Evolutionary conservation across 495 filamentous ascomycete genomes (phyloP), one percentile per base, ranked within the genome.

Genomic region (Penicillium waksmanii): DNA sequence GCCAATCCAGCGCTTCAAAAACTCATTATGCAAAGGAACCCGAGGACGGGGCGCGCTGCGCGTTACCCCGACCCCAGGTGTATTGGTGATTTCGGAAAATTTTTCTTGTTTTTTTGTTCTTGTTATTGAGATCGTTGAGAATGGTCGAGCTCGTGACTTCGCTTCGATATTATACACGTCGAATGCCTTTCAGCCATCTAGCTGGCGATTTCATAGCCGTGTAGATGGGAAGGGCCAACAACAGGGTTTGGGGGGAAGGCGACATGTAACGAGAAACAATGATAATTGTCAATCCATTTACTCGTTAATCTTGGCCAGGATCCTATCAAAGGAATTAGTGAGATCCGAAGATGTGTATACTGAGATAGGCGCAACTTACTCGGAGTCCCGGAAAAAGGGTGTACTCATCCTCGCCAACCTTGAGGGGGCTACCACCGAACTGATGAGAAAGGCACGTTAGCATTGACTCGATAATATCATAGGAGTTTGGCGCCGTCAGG

Each of bases 321-420:
- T 75, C 72, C 91, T 94, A 55, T 10, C 33, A 34, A 33, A 19
- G 31, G 21, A 19, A 56, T 81, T 54, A 82, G 67, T 49, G n/a
- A 34, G 18, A 19, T 51, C 48, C 55, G 6, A 10, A 33, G 12
- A 46, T 2, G 18, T 43, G 33, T 3, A 7, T 42, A 27, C 51
- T 9, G 15, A n/a, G 21, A 17, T 21, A 7, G 13, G 51, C 18
- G 17, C 11, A 47, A 85, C 90, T 72, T 87, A 97, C 95, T 99
- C 95, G 78, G 91, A 88, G 77, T 99, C 95, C 65, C 94, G 83
- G 87, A 96, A 99, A 99, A 56, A 99, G 88, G 60, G 88, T 87
- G 80, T 86, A 98, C 82, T 98, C 95, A 62, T 97, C 91, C 62
- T 98, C 93, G 61, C 94, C 94, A 66, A 98, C 92, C 85, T 97